Percentiles rank a stretch among this genome's conserved stretches.
phyloP scores from a whole-genome alignment of 2,329 filamentous ascomycete species.

The Colletotrichum eremochloae region DNA sequence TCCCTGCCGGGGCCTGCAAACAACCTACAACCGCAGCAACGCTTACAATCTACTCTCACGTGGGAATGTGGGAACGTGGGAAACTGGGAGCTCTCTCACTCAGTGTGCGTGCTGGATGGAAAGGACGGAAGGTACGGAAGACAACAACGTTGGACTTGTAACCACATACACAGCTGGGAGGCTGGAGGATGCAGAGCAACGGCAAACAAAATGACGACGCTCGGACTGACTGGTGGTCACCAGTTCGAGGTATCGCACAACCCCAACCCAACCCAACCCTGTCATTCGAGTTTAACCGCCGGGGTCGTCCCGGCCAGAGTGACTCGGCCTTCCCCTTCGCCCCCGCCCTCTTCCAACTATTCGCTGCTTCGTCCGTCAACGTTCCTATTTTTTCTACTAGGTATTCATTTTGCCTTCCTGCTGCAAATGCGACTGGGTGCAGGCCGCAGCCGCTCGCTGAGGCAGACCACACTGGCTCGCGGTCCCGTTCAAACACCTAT shows the following conservation, averaged over 20 bases:
- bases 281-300: constrained; percentile 4
- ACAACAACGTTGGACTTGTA: too few species aligned
- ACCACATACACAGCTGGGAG: background rate
- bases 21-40: background rate
- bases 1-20: constrained; percentile 12
- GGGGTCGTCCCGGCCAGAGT: constrained; percentile 30
- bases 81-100: background rate
- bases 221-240: constrained; percentile 5
- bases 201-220: constrained; percentile 2
- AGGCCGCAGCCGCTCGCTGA: constrained; percentile 1
- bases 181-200: background rate
- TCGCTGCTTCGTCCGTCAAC: constrained; percentile 29
- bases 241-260: background rate
- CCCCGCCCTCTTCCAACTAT: constrained; percentile 17
- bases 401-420: constrained; percentile 13
- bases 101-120: background rate
- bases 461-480: constrained; percentile 5
- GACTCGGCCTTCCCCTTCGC: constrained; percentile 28
- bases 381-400: constrained; percentile 9
- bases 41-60: background rate
- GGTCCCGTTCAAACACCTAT: constrained; percentile 21
- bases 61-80: background rate
- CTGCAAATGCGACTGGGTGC: constrained; percentile 19
- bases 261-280: background rate
- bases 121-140: background rate